Percentiles rank a stretch among this genome's conserved stretches.
phyloP scores from a whole-genome alignment of 2,329 filamentous ascomycete species.

The Talaromyces pinophilus region DNA sequence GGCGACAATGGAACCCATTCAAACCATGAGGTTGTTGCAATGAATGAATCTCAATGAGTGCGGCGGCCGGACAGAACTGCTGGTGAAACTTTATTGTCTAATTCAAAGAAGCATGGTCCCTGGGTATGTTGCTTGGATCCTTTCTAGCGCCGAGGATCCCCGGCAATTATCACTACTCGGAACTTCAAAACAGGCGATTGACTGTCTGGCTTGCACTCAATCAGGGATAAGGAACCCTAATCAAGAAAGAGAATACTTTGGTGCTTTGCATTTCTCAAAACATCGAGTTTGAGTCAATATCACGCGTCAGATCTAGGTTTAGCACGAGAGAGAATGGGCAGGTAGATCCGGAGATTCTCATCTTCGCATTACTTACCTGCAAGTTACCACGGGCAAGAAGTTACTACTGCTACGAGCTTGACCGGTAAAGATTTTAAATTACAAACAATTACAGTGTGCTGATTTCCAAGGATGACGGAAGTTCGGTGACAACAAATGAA shows the following conservation, averaged over 20 bases:
- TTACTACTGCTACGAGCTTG: neutral
- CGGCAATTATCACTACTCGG: neutral
- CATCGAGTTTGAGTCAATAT: neutral
- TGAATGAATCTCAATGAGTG: neutral
- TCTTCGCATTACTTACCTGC: neutral
- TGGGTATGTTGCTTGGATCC: neutral
- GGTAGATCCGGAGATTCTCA: neutral
- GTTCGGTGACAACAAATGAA: conserved; percentile 1
- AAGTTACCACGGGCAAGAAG: neutral
- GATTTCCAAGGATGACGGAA: neutral
- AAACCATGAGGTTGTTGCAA: too few species aligned
- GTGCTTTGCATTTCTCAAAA: neutral
- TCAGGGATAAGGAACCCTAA: neutral
- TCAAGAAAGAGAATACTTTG: neutral
- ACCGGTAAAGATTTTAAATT: neutral
- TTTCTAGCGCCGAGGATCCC: neutral
- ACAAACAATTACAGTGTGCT: neutral
- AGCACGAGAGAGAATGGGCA: neutral
- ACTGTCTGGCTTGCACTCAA: neutral
- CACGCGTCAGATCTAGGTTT: neutral
- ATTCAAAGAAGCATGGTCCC: neutral
- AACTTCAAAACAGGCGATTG: neutral
- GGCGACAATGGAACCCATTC: neutral
- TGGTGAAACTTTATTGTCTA: neutral
- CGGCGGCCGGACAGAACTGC: neutral